Evolutionary conservation across 2,329 filamentous ascomycete species (phyloP).

Genomic region (Phaeosphaeriaceae sp.): DNA sequence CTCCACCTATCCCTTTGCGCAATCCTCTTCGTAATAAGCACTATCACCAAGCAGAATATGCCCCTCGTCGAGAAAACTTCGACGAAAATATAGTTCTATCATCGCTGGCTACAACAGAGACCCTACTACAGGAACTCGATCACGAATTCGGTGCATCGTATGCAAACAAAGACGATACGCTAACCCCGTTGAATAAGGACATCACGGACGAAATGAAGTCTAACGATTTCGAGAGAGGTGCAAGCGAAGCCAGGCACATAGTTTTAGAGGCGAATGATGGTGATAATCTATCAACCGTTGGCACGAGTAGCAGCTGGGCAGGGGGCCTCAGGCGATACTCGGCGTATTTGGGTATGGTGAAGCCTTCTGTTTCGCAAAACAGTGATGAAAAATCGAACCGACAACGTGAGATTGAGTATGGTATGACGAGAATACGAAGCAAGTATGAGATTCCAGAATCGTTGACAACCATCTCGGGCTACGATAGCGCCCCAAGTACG

Average conservation of each 20-base stretch:
- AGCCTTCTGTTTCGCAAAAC: too few species aligned
- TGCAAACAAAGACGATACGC: too few species aligned
- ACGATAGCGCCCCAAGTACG: background rate
- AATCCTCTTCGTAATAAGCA: constrained; percentile 5
- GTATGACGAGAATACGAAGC: background rate
- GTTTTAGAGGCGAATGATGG: background rate
- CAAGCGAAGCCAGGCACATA: background rate
- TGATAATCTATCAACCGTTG: background rate
- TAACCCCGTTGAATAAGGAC: too few species aligned
- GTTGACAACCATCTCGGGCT: background rate
- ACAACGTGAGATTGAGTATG: background rate
- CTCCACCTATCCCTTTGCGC: constrained; percentile 10
- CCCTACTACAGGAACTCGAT: too few species aligned
- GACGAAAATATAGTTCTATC: background rate
- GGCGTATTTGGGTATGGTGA: background rate
- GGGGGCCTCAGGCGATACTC: background rate
- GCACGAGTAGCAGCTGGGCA: constrained; percentile 1
- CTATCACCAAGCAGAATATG: background rate
- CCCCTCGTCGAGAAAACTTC: background rate
- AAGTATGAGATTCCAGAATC: background rate
- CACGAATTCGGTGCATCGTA: too few species aligned
- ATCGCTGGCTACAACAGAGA: background rate
- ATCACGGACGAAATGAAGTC: too few species aligned
- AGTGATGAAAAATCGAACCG: background rate
- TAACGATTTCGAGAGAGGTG: too few species aligned